Percentiles rank a stretch among this genome's conserved stretches.
Conservation (phyloP, 441 rosid species). For the Populus hybrid region DNA sequence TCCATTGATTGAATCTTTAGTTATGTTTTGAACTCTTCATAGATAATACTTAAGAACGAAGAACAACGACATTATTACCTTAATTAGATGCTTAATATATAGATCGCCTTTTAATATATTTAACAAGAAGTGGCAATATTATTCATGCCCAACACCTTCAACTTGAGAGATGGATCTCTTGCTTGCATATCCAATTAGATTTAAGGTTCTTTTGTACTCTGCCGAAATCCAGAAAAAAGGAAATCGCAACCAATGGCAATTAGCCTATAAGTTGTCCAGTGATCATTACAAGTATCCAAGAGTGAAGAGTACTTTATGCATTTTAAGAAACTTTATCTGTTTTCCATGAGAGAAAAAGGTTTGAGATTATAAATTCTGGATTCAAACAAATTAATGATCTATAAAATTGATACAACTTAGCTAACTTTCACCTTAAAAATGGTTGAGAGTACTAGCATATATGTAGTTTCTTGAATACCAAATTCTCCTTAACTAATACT, state of each 20-base stretch:
- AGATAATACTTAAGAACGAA: background rate
- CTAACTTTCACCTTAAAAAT: too few relatives aligned
- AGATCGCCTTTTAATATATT: background rate
- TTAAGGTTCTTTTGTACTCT: background rate
- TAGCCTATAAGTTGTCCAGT: too few relatives aligned
- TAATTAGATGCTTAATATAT: background rate
- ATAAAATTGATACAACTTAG: too few relatives aligned
- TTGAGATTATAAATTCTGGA: too few relatives aligned
- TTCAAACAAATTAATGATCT: too few relatives aligned
- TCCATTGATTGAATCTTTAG: background rate
- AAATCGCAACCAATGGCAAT: background rate
- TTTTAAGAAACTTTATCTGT: background rate
- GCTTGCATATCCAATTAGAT: background rate
- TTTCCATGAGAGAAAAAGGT: too few relatives aligned
- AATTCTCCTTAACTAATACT: too few relatives aligned
- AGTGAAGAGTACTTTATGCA: too few relatives aligned
- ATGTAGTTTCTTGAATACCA: too few relatives aligned
- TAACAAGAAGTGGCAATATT: background rate
- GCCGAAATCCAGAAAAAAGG: background rate
- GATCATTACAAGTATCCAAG: too few relatives aligned
- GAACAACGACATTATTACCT: background rate
- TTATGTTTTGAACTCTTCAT: background rate
- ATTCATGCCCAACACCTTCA: background rate
- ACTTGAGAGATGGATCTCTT: background rate
- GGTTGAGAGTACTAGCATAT: too few relatives aligned